Conservation (phyloP, 2,329 filamentous ascomycete genomes). For the Colletotrichum camelliae region DNA sequence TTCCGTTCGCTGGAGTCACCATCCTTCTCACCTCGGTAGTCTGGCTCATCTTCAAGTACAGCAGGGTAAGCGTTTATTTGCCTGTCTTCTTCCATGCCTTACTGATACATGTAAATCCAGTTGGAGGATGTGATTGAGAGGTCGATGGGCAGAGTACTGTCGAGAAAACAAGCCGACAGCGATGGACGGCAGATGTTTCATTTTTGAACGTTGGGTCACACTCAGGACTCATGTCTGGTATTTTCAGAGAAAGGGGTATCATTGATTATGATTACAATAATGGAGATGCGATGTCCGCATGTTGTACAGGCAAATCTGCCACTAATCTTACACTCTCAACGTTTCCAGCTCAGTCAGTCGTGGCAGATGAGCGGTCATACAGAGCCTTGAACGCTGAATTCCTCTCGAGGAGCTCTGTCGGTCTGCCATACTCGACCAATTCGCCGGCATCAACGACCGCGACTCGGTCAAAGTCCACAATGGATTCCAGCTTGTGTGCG, state of each 20-base stretch:
- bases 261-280: neutral
- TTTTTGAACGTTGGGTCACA: neutral
- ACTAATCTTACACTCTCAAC: neutral
- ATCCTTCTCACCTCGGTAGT: neutral
- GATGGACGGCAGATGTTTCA: neutral
- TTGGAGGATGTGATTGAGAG: neutral
- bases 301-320: neutral
- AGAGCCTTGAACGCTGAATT: conserved; percentile 1
- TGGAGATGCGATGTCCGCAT: neutral
- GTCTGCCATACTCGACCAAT: conserved; percentile 43
- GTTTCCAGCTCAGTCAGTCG: neutral
- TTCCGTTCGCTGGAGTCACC: neutral
- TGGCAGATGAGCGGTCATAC: neutral
- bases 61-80: neutral
- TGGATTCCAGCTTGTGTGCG: conserved; percentile 37
- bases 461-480: conserved; percentile 54
- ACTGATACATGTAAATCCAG: neutral
- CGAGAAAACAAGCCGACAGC: fast-evolving
- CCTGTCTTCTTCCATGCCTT: too few species aligned
- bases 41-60: neutral
- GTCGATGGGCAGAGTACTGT: neutral
- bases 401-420: neutral
- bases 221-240: fast-evolving
- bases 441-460: conserved; percentile 55
- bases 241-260: neutral